Base-by-base conservation (phyloP, 1,284 basidiomycete species). In the Golubevia pallescens region DNA sequence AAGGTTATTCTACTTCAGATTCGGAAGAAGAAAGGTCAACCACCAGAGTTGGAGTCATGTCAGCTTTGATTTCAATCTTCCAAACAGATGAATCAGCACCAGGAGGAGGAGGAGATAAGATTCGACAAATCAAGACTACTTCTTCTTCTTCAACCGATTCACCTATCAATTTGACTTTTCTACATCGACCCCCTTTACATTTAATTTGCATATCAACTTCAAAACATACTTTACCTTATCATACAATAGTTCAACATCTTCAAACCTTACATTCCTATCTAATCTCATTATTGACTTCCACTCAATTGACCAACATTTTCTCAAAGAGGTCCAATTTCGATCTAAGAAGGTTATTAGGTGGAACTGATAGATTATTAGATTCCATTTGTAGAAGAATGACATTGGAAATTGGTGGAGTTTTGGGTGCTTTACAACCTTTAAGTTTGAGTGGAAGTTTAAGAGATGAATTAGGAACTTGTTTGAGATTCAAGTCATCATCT, bases 51-150 rank as follows among this genome's bases (percentile, higher is more conserved):
- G 77, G 80, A 42, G 76, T 85, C 13, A 68, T 85, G 66, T 78
- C 80, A 58, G 81, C 82, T 6, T 69, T 85, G 55, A 72, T 84
- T 23, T 73, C 79, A 6, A 78, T 84, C 60, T 84, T 78, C 62
- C 73, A 69, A 52, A 38, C 34, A 38, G 69, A 68, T 51, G 70
- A 75, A 23, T 38, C 34, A 38, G 34, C 34, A 5, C 34, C 34
- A 38, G 34, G 34, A 38, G 34, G 34, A 5, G 72, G 70, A 13
- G 62, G 62, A 19, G 76, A 78, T 24, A 67, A 68, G 61, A 70
- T 84, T 28, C 71, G 79, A 19, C 66, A 65, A 60, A 76, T 77
- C n/a, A 38, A 38, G 34, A 38, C 34, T 10, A 5, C 34, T 4
- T 13, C 34, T n/a, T 20, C 59, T 8, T 42, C 58, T 7, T 67